Evolutionary conservation across 768 basidiomycete genomes (phyloP), one percentile per base, ranked within the genome.

Genomic region (Chalciporus sphaerocephalus): DNA sequence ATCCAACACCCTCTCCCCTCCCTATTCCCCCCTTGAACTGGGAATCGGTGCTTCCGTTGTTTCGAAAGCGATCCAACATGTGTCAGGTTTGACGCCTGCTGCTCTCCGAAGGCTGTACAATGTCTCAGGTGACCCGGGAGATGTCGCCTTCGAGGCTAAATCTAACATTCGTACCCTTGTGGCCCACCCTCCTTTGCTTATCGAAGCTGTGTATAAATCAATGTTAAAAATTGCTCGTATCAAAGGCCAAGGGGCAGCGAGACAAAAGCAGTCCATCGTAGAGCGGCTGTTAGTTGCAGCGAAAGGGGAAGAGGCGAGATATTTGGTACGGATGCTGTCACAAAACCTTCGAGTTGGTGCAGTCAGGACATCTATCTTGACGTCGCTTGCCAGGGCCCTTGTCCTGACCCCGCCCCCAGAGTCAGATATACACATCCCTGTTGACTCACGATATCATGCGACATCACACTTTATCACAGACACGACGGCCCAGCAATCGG

Each of bases 291-390:
- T 95, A n/a, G 77, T 95, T 6, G 76, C 88, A 9, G 85, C 92
- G 1, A 79, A 74, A 47, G 93, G 92, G 18, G 93, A 95, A 65
- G 91, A 96, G 67, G 75, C 79, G n/a, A 77, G 92, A 22, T 96
- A 82, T 56, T 72, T 95, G 33, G 83, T 85, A 23, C 76, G 88
- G 30, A 88, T 79, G 2, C 71, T 93, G 21, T 80, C 75, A 22
- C 78, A 79, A 58, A 85, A 91, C 62, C 71, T 92, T 35, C 80
- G 90, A 37, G 92, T 95, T 13, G 93, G 93, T 1, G 93, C 92
- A 3, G 90, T 93, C 22, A 75, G 89, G 53, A 80, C 87, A 20
- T 85, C 92, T 6, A 78, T 95, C 25, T 73, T 93, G 39, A 81
- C 81, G 18, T 86, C 89, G 10, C 71, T 95, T 18, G 86, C 92